Conservation (phyloP, 192 early-diverging fungal genomes). For the Coemansia sp. region DNA sequence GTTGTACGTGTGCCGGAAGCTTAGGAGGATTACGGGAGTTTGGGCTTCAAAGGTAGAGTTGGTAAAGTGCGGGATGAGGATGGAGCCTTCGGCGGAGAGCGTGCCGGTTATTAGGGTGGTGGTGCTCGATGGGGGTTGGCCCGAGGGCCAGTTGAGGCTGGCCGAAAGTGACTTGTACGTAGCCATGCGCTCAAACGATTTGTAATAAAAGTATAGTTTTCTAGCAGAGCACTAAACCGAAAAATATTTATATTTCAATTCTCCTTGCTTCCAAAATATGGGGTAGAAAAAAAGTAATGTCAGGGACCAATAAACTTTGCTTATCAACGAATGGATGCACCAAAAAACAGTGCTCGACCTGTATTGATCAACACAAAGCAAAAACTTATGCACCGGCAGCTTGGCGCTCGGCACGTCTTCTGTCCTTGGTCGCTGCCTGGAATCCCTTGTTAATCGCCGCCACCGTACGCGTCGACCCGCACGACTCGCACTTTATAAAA, state of each 20-base stretch:
- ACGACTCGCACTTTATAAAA: constrained; percentile 96
- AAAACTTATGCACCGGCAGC: constrained; percentile 1
- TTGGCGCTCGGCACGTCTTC: constrained; percentile 39
- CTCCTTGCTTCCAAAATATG: neutral
- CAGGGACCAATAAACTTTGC: too few relatives aligned
- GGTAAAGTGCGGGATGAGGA: constrained; percentile 30
- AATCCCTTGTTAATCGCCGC: constrained; percentile 97
- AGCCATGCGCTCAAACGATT: constrained; percentile 9
- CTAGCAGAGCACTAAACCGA: too few relatives aligned
- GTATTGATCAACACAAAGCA: neutral
- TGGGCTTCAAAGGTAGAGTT: constrained; percentile 3
- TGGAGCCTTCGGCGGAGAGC: constrained; percentile 14
- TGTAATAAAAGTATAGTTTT: too few relatives aligned
- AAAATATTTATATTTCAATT: constrained; percentile 1
- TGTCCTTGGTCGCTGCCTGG: constrained; percentile 73
- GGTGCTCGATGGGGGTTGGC: constrained; percentile 18
- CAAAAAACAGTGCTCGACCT: neutral
- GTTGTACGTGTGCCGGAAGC: constrained; percentile 36
- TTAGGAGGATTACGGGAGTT: constrained; percentile 15
- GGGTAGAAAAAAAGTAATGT: neutral
- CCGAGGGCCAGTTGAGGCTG: constrained; percentile 37
- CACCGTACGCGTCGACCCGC: constrained; percentile 92
- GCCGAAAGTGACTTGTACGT: constrained; percentile 40
- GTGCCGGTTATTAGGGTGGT: constrained; percentile 22
- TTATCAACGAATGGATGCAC: neutral